Conservation (phyloP, 2,329 filamentous ascomycete species). For the Phyllosticta paracitricarpa region DNA sequence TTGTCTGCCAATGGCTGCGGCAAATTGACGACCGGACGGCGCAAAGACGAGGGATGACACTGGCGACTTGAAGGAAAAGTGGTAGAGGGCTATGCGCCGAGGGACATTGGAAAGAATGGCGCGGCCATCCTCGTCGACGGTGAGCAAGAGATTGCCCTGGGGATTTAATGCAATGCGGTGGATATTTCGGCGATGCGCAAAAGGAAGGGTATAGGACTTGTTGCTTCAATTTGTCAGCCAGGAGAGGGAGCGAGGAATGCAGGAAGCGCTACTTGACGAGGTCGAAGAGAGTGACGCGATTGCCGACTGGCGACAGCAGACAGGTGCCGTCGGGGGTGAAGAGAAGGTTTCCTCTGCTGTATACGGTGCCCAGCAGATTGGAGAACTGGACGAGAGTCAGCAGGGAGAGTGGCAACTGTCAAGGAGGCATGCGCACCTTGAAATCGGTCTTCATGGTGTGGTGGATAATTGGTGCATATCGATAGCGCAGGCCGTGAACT, state of each 20-base stretch:
- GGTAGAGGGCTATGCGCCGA: conserved; percentile 76
- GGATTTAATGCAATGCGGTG: conserved; percentile 78
- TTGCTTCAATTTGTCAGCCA: conserved; percentile 44
- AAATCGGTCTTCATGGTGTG: conserved; percentile 93
- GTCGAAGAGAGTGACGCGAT: conserved; percentile 91
- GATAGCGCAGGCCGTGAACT: conserved; percentile 16
- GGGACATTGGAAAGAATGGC: conserved; percentile 87
- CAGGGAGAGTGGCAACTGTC: neutral
- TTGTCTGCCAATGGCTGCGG: conserved; percentile 73
- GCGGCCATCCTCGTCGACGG: conserved; percentile 87
- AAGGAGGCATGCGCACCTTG: conserved; percentile 51
- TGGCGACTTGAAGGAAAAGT: conserved; percentile 85
- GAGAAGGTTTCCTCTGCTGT: conserved; percentile 92
- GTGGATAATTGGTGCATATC: conserved; percentile 2
- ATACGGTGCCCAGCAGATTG: conserved; percentile 95
- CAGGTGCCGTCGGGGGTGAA: conserved; percentile 95
- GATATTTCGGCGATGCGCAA: conserved; percentile 92
- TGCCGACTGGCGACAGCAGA: conserved; percentile 91
- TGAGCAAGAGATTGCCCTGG: conserved; percentile 81
- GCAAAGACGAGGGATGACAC: conserved; percentile 83
- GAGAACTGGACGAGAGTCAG: conserved; percentile 60
- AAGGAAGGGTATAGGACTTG: conserved; percentile 77
- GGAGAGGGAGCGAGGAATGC: neutral
- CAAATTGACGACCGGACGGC: conserved; percentile 83
- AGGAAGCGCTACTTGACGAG: conserved; percentile 67